These are phyloP conservation scores for Polyplosphaeria fusca DNA, from an alignment of 495 filamentous ascomycete genomes.

Conservation along the genomic window DNA sequence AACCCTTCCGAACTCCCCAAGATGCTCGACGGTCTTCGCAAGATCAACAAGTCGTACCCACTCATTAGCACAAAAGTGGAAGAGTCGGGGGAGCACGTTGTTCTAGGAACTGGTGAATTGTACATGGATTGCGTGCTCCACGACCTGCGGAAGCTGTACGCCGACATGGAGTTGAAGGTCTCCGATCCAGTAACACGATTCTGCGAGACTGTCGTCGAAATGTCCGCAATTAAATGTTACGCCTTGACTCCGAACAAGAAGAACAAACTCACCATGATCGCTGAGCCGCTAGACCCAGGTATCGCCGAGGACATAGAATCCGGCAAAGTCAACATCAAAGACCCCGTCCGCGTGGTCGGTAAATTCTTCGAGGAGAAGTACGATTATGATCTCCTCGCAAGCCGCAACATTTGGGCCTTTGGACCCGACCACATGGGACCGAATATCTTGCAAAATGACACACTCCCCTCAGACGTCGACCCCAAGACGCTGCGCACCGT, in stretches of 20 bases:
- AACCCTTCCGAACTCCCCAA: conserved; percentile 98
- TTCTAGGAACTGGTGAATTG: conserved; percentile 91
- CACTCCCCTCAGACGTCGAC: conserved; percentile 83
- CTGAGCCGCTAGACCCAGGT: conserved; percentile 89
- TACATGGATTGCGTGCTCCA: conserved; percentile 99
- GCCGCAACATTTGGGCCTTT: conserved; percentile 97
- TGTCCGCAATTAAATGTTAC: conserved; percentile 95
- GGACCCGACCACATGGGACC: conserved; percentile 93
- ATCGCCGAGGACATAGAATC: conserved; percentile 95
- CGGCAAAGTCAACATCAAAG: conserved; percentile 84
- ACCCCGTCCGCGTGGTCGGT: conserved; percentile 87
- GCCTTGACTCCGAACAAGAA: conserved; percentile 97
- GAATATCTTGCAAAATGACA: conserved; percentile 96
- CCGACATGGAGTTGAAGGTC: conserved; percentile 99
- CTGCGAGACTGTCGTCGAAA: conserved; percentile 97
- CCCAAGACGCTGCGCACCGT: conserved; percentile 84
- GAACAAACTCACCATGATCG: conserved; percentile 98
- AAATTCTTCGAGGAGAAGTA: conserved; percentile 98
- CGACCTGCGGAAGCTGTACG: conserved; percentile 86
- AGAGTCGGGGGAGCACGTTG: conserved; percentile 95
- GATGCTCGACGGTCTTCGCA: conserved; percentile 94
- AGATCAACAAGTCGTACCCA: conserved; percentile 96
- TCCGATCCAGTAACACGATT: conserved; percentile 97
- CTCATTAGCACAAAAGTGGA: conserved; percentile 95
- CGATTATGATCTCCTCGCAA: conserved; percentile 92